Base-by-base conservation (phyloP, 2,329 filamentous ascomycete species). In the Sporothrix luriei region DNA sequence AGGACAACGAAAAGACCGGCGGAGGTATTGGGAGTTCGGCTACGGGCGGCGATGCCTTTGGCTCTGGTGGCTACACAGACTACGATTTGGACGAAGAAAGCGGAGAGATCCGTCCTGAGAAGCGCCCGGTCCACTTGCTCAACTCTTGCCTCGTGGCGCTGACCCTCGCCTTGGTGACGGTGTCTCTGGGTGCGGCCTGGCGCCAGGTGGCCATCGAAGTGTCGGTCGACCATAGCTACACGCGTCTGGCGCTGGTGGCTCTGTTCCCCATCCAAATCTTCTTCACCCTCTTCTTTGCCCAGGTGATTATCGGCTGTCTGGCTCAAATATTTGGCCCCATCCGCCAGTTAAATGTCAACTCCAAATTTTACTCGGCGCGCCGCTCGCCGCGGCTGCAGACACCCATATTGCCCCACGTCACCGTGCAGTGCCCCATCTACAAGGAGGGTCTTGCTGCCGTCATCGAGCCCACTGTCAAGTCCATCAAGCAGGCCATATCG, bases 351-450 rank as follows among this genome's bases (percentile, higher is more conserved):
- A 86, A 84, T 43, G 81, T 85, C 75, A 95, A 95, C 83, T 93
- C 91, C 76, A 91, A 91, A 78, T 94, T 90, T 81, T 95, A 91
- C 80, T 94, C 92, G 0, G 92, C 90, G 1, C 82, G 84, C n/a
- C 84, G 89, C 10, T 88, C 90, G 1, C 85, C 85, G 24, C 83
- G 90, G 62, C 79, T 93, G 38, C 85, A 85, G 69, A 81, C 79
- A 1, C 75, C 80, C 7, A 76, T 82, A 33, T 83, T 94, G 19
- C 91, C 90, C 2, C 91, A 92, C 76, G 84, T 92, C 73, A 94
- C 91, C 3, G 91, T 96, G 54, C 92, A 97, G 76, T 94, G 91
- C 78, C 92, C 92, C 4, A 91, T 96, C 0, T 96, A 95, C 82
- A 95, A 94, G 78, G 92, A 96, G 78, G 91, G 92, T 73, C 84